Base-by-base conservation (phyloP, 2,329 filamentous ascomycete species). In the Purpureocillium takamizusanense region DNA sequence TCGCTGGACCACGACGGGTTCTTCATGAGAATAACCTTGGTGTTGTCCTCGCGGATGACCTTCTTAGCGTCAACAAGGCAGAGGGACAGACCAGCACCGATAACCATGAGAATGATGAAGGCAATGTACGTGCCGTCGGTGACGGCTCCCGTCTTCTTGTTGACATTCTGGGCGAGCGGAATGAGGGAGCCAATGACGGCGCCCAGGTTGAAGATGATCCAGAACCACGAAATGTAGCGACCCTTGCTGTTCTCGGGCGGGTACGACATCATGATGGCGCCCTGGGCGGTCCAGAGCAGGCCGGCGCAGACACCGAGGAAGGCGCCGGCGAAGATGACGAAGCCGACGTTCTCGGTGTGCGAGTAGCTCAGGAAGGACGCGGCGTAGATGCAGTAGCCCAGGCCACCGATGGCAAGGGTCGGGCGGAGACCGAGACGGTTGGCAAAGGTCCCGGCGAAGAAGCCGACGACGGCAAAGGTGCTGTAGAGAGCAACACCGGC, bases 131-230 rank as follows among this genome's bases (percentile, higher is more conserved):
- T 94, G 39, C 85, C 86, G 51, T 89, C 82, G 34, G 62, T 77
- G 42, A 85, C 81, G 12, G 66, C 65, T 34, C 59, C 59, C 14
- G 58, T 33, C 31, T 42, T 70, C 45, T 62, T 71, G 63, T 85
- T 61, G 52, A 81, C 72, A 63, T 84, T 85, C 58, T 83, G 71
- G 43, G 72, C 81, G 6, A 86, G 72, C 7, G 81, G 81, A 43
- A 83, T 79, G 51, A 81, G 62, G 53, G 81, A 79, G 45, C 89
- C 89, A 59, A 95, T 86, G 44, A 95, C 88, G 51, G 81, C 88
- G 50, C 89, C 89, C 42, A 89, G 62, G 62, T 95, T 95, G 72
- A 95, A 95, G 53, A 95, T 94, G 59, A 88, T 80, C 89, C 89
- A 95, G 65, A 95, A 95, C 67, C 79, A 81, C 43, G 84, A 84